Percentiles rank a stretch among this genome's conserved stretches.
Conservation (phyloP, 768 basidiomycete genomes). For the Calocera cornea region DNA sequence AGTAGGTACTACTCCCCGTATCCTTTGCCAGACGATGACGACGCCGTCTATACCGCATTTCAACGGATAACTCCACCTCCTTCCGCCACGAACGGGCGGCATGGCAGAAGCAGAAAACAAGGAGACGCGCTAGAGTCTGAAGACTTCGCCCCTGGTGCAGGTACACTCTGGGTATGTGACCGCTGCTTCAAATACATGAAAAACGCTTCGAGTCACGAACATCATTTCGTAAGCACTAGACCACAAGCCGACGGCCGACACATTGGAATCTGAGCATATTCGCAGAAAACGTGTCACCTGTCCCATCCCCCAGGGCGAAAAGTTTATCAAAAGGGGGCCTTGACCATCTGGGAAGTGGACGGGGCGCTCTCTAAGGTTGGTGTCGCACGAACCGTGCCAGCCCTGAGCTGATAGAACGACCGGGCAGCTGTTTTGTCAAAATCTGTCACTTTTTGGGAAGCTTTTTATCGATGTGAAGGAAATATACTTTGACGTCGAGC, state of each 20-base stretch:
- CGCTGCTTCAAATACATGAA: constrained; percentile 96
- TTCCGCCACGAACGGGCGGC: constrained; percentile 25
- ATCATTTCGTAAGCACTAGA: constrained; percentile 40
- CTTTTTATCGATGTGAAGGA: constrained; percentile 99
- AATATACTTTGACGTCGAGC: constrained; percentile 78
- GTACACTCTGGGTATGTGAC: constrained; percentile 66
- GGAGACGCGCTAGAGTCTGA: constrained; percentile 12
- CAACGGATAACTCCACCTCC: constrained; percentile 16
- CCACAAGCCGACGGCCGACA: background rate
- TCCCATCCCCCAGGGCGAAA: constrained; percentile 73
- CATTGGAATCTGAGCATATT: background rate
- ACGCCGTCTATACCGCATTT: constrained; percentile 22
- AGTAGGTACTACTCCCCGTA: constrained; percentile 89
- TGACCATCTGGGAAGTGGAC: constrained; percentile 92
- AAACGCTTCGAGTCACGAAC: constrained; percentile 48
- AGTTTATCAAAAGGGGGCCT: constrained; percentile 81
- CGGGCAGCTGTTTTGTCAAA: constrained; percentile 84
- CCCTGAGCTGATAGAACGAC: background rate
- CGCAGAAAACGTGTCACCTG: constrained; percentile 51
- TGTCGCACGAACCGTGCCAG: background rate
- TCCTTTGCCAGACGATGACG: constrained; percentile 54
- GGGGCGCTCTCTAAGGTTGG: constrained; percentile 68
- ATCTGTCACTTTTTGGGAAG: constrained; percentile 89
- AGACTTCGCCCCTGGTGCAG: constrained; percentile 1
- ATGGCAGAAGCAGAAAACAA: constrained; percentile 35